Conservation (phyloP, 441 rosid species). For the Manihot esculenta region DNA sequence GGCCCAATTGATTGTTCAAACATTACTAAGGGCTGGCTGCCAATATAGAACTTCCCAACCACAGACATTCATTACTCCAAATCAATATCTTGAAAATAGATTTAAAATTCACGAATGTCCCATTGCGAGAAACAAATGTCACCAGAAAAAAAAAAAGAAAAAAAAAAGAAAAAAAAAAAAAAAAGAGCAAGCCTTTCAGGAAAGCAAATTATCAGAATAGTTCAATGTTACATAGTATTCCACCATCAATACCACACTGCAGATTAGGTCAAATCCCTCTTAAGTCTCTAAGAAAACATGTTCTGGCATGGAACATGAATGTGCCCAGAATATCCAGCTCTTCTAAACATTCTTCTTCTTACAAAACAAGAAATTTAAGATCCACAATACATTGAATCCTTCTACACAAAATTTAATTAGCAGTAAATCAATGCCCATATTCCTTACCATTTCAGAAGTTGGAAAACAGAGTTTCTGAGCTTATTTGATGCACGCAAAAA, state of each 20-base stretch:
- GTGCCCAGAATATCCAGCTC: background rate
- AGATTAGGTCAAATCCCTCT: background rate
- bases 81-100: background rate
- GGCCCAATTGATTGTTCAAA: background rate
- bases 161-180: no score
- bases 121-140: background rate
- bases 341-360: background rate
- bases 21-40: background rate
- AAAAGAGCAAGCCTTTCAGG: background rate
- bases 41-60: background rate
- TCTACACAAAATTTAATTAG: background rate
- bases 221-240: background rate
- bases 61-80: background rate
- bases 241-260: background rate
- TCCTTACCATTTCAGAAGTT: background rate
- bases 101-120: background rate
- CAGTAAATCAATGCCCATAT: background rate
- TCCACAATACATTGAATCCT: background rate
- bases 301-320: background rate
- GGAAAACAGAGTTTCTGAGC: slow-evolving; percentile 18
- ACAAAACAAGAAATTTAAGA: background rate
- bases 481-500: background rate
- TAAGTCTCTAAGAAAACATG: background rate
- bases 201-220: background rate
- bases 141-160: no score